Percentiles rank a stretch among this genome's conserved stretches.
Conservation (phyloP, 2,329 filamentous ascomycete genomes). For the Curvularia spicifera region DNA sequence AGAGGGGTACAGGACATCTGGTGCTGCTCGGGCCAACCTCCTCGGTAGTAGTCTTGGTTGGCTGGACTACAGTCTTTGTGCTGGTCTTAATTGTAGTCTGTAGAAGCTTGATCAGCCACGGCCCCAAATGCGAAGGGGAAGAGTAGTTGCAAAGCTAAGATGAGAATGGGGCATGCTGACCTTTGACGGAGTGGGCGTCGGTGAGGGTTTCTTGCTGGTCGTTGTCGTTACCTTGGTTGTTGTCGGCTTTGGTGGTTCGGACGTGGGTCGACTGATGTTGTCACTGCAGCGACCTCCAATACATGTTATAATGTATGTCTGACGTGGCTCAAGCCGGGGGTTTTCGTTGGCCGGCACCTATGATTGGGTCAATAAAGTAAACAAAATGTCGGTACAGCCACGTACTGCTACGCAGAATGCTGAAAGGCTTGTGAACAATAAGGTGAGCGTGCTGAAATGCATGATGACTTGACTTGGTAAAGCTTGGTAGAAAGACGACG, state of each 20-base stretch:
- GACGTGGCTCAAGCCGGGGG: conserved; percentile 26
- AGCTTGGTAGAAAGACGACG: background rate
- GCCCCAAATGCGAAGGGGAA: background rate
- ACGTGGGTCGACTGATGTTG: conserved; percentile 16
- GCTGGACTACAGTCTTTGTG: conserved; percentile 14
- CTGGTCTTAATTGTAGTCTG: conserved; percentile 17
- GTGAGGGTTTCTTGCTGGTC: conserved; percentile 14
- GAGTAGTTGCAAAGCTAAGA: background rate
- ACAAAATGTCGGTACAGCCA: background rate
- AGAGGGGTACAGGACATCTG: conserved; percentile 39
- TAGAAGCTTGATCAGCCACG: background rate
- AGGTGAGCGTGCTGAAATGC: conserved; percentile 23
- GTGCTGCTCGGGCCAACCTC: conserved; percentile 39
- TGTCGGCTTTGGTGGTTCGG: conserved; percentile 15
- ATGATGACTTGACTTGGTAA: conserved; percentile 20
- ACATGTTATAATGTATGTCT: conserved; percentile 41
- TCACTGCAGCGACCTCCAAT: conserved; percentile 25
- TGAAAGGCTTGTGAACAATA: conserved; percentile 23
- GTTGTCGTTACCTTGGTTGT: conserved; percentile 17
- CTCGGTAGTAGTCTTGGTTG: conserved; percentile 22
- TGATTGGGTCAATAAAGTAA: background rate
- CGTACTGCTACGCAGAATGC: conserved; percentile 32
- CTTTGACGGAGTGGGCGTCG: conserved; percentile 15
- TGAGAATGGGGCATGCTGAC: background rate
- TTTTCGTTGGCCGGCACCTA: conserved; percentile 30